phyloP scores from a whole-genome alignment of 176 grass and related monocot species.

The Tuctoria greenei region DNA sequence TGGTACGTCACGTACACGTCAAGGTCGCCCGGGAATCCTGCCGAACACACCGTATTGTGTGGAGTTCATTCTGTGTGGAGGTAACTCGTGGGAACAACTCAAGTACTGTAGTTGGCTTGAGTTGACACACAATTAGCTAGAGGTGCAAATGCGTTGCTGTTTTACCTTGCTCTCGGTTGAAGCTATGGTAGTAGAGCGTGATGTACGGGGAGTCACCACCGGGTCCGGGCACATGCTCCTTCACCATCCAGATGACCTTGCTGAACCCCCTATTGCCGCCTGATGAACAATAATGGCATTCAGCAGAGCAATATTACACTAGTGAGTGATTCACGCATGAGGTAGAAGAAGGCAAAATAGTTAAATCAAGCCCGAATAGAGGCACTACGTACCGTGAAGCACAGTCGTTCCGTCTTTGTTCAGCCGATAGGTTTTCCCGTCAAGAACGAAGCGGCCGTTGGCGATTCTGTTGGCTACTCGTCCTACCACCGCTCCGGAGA shows the following conservation, averaged over 20 bases:
- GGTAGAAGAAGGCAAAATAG: not conserved
- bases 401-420: slow-evolving; percentile 62
- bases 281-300: not conserved
- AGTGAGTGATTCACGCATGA: not conserved
- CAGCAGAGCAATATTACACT: not conserved
- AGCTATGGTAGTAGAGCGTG: slow-evolving; percentile 79
- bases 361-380: not conserved
- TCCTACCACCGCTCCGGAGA: slow-evolving; percentile 68
- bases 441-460: slow-evolving; percentile 50
- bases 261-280: slow-evolving; percentile 79
- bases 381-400: slow-evolving; percentile 56
- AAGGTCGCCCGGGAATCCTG: slow-evolving; percentile 72
- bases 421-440: slow-evolving; percentile 53
- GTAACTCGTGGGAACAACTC: no score
- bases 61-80: no score
- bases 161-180: slow-evolving; percentile 71
- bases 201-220: slow-evolving; percentile 67
- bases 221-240: slow-evolving; percentile 43
- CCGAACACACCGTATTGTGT: not conserved
- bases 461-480: slow-evolving; percentile 81
- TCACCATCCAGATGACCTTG: slow-evolving; percentile 73
- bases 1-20: slow-evolving; percentile 78
- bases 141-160: not conserved
- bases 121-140: not conserved
- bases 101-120: not conserved